phyloP scores from a whole-genome alignment of 306 rosid species.

The Inga leiocalycina region DNA sequence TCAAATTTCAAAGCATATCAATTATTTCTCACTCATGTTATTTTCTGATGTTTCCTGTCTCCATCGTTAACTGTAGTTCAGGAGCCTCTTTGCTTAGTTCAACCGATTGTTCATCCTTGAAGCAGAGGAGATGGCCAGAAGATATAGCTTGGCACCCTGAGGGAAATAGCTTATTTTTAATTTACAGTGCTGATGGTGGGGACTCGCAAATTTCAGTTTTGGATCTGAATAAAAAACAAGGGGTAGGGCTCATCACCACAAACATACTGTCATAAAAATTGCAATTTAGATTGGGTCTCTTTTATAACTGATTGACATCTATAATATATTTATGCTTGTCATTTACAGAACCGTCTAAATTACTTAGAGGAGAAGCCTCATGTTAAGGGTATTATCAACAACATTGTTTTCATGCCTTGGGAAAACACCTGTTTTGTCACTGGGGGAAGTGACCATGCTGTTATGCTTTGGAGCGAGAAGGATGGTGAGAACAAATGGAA shows the following conservation, averaged over 20 bases:
- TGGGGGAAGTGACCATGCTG: constrained; percentile 83
- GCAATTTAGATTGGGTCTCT: not conserved
- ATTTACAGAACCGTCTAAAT: constrained; percentile 59
- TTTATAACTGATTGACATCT: not conserved
- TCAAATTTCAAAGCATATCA: not conserved
- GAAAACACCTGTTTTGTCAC: constrained; percentile 65
- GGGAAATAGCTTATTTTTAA: constrained; percentile 58
- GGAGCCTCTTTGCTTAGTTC: constrained; percentile 63
- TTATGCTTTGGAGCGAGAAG: constrained; percentile 67
- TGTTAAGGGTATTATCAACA: constrained; percentile 71
- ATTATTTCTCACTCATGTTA: not conserved
- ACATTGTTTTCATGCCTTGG: constrained; percentile 72
- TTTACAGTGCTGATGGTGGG: constrained; percentile 70
- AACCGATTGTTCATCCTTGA: constrained; percentile 56
- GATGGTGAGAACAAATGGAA: constrained; percentile 65
- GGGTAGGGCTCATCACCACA: constrained; percentile 48
- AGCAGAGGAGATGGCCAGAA: constrained; percentile 77
- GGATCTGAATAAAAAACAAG: constrained; percentile 54
- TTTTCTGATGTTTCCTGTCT: not conserved
- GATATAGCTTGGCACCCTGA: constrained; percentile 74
- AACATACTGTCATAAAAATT: not conserved
- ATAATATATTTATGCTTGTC: constrained; percentile 18
- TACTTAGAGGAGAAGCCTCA: constrained; percentile 83
- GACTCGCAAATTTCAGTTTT: constrained; percentile 70
- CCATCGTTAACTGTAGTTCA: constrained; percentile 40